Conservation (phyloP, 139 green algal genomes). For the Coelastrella sp. region DNA sequence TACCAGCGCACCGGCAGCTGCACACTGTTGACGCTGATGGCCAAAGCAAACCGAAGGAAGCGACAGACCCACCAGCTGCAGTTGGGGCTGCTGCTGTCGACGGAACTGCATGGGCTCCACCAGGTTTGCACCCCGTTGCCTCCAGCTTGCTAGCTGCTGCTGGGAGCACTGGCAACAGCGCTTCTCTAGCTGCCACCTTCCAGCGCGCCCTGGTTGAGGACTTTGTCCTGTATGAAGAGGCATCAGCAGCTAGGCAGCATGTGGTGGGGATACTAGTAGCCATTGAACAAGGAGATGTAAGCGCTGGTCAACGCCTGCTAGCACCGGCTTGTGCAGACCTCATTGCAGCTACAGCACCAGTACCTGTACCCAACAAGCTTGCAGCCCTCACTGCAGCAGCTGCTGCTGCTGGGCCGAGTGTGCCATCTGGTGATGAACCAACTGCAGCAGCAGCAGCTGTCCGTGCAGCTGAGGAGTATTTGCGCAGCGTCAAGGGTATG, state of each 20-base stretch:
- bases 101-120: too few species aligned
- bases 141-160: too few species aligned
- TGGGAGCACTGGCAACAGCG: background rate
- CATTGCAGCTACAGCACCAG: slow-evolving; percentile 36
- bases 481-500: background rate
- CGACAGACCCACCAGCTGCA: too few species aligned
- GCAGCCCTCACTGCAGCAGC: background rate
- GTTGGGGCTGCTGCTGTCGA: too few species aligned
- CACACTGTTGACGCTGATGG: too few species aligned
- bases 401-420: background rate
- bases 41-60: too few species aligned
- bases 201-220: slow-evolving; percentile 46
- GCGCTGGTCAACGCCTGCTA: slow-evolving; percentile 31
- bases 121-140: too few species aligned
- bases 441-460: slow-evolving; percentile 1
- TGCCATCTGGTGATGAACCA: background rate
- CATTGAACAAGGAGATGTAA: slow-evolving; percentile 26
- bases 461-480: background rate
- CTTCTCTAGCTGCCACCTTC: background rate
- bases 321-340: slow-evolving; percentile 29
- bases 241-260: slow-evolving; percentile 44
- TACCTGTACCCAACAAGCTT: slow-evolving; percentile 9
- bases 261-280: slow-evolving; percentile 45
- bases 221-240: slow-evolving; percentile 49
- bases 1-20: too few species aligned